phyloP scores from a whole-genome alignment of 2,329 filamentous ascomycete species.

The Acrocalymma vagum region DNA sequence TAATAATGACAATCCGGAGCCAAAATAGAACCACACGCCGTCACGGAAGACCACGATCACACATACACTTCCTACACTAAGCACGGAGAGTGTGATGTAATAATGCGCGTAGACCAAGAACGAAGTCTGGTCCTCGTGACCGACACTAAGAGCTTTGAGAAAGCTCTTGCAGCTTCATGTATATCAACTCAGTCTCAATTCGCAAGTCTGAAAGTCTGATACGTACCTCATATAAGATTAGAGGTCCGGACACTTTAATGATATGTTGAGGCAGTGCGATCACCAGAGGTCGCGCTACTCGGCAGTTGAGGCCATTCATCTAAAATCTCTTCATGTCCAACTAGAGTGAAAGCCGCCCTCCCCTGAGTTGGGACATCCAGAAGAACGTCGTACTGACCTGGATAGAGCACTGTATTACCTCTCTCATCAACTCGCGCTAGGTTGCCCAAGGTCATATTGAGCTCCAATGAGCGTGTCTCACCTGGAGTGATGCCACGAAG shows the following conservation, averaged over 20 bases:
- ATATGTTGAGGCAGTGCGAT: constrained; percentile 2
- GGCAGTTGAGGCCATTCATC: constrained; percentile 39
- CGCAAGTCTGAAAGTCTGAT: no score
- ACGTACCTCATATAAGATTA: neutral
- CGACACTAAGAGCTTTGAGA: no score
- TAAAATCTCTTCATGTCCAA: constrained; percentile 26
- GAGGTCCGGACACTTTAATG: constrained; percentile 7
- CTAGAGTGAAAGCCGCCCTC: constrained; percentile 30
- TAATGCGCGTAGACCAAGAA: no score
- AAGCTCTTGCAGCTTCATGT: no score
- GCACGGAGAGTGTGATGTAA: no score
- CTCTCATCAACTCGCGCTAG: constrained; percentile 60
- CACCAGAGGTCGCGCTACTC: constrained; percentile 6
- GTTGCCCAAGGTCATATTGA: constrained; percentile 60
- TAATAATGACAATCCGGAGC: no score
- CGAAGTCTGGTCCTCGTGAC: no score
- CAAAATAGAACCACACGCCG: no score
- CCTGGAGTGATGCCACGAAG: constrained; percentile 51
- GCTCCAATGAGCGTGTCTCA: constrained; percentile 36
- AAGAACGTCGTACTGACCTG: constrained; percentile 56
- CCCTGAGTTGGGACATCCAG: constrained; percentile 30
- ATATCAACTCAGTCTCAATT: no score
- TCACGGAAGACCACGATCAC: no score
- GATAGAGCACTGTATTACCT: constrained; percentile 63
- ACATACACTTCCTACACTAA: no score